phyloP scores from a whole-genome alignment of 805 yeast species.

The Candida boleticola region DNA sequence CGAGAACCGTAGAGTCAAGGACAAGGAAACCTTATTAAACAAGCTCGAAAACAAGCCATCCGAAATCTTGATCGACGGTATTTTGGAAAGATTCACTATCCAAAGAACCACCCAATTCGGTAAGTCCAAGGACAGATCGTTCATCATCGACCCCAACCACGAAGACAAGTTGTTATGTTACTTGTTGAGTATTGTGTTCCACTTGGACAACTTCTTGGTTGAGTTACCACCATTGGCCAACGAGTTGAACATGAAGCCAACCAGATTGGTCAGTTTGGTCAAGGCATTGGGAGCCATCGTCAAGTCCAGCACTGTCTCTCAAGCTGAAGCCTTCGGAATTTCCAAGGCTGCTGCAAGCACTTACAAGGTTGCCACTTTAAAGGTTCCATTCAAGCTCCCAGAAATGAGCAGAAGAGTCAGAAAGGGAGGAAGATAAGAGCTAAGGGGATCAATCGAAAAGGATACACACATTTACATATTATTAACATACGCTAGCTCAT shows the following conservation, averaged over 20 bases:
- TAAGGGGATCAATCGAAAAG: neutral
- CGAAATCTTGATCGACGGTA: constrained; percentile 66
- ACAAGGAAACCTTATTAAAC: constrained; percentile 58
- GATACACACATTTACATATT: too few relatives aligned
- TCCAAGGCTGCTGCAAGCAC: constrained; percentile 57
- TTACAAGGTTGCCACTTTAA: constrained; percentile 77
- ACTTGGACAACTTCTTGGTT: constrained; percentile 70
- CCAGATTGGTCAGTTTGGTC: constrained; percentile 64
- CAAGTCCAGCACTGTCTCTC: constrained; percentile 68
- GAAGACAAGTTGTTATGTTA: constrained; percentile 86
- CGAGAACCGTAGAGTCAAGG: constrained; percentile 61
- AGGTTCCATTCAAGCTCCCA: constrained; percentile 88
- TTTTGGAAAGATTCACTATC: constrained; percentile 70
- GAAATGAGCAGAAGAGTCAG: constrained; percentile 70
- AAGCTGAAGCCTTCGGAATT: constrained; percentile 71
- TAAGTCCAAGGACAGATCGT: constrained; percentile 73
- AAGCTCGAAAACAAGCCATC: constrained; percentile 66
- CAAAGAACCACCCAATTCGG: constrained; percentile 64
- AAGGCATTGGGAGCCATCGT: constrained; percentile 80
- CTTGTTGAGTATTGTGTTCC: constrained; percentile 68
- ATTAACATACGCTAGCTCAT: too few relatives aligned
- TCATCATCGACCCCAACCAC: constrained; percentile 77
- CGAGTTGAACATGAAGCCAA: constrained; percentile 79
- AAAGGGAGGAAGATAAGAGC: constrained; percentile 44
- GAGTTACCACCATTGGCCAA: constrained; percentile 81